Evolutionary conservation across 2,329 filamentous ascomycete genomes (phyloP).

Genomic region (Epichloe baconii): DNA sequence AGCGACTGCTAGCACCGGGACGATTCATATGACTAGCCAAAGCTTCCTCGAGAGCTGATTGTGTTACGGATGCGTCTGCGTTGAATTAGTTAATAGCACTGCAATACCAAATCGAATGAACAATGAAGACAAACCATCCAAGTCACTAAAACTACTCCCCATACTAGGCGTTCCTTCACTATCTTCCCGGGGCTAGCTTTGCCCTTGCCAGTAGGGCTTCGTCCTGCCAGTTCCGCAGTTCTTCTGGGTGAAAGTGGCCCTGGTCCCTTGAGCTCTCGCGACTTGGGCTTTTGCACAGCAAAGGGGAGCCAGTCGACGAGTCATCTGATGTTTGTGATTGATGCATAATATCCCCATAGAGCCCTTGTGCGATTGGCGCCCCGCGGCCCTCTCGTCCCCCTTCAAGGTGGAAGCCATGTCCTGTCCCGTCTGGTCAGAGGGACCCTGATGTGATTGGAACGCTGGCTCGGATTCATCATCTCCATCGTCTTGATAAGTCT

Average conservation of each 20-base stretch:
- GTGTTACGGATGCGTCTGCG: constrained; percentile 64
- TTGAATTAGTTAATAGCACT: not conserved
- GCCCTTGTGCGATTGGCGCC: constrained; percentile 16
- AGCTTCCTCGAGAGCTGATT: constrained; percentile 68
- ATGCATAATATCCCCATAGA: constrained; percentile 23
- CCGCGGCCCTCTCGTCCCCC: constrained; percentile 26
- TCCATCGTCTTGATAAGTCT: constrained; percentile 34
- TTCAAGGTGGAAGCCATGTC: constrained; percentile 41
- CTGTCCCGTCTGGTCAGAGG: constrained; percentile 23
- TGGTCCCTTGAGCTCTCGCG: constrained; percentile 22
- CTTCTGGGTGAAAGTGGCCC: constrained; percentile 46
- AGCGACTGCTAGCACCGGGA: constrained; percentile 27
- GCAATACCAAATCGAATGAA: constrained; percentile 1
- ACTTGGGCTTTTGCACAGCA: constrained; percentile 16
- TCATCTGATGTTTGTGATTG: constrained; percentile 50
- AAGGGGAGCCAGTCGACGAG: constrained; percentile 39
- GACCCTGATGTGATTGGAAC: constrained; percentile 35
- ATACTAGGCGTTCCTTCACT: constrained; percentile 68
- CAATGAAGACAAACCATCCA: constrained; percentile 46
- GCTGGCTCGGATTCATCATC: constrained; percentile 44
- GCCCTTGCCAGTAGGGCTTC: constrained; percentile 37
- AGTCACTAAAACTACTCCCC: constrained; percentile 76
- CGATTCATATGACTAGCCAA: constrained; percentile 41
- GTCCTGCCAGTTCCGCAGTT: constrained; percentile 42
- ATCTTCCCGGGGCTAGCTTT: constrained; percentile 42